Percentiles rank a stretch among this genome's conserved stretches.
Evolutionary conservation across 116 monocot genomes (phyloP).

Genomic region (Papilionanthe hybrid): DNA sequence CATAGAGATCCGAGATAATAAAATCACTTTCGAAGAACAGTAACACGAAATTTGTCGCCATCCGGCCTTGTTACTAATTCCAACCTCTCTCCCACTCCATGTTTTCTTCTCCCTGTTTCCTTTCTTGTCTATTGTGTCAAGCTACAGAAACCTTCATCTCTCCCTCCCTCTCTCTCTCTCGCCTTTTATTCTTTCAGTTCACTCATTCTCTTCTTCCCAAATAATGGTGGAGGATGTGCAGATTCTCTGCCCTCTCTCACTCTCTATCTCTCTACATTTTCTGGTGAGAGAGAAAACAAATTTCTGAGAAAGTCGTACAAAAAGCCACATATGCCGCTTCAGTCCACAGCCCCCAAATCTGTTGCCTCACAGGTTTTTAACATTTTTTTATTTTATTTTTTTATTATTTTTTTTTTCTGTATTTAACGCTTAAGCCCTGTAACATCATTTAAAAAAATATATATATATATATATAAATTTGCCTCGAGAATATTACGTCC

Average conservation of each 20-base stretch:
- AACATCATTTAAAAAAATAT: too few relatives aligned
- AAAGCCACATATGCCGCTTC: background rate
- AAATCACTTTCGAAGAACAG: constrained; percentile 7
- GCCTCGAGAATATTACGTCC: too few relatives aligned
- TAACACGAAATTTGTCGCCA: background rate
- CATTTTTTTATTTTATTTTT: too few relatives aligned
- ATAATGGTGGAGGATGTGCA: background rate
- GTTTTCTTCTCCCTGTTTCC: background rate
- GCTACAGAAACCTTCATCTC: background rate
- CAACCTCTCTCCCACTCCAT: background rate
- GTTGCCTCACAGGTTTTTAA: background rate
- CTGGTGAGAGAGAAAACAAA: background rate
- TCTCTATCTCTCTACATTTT: background rate
- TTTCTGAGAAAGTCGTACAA: background rate
- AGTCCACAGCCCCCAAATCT: background rate
- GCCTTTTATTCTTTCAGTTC: background rate
- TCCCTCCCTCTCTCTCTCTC: background rate
- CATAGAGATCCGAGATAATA: constrained; percentile 7
- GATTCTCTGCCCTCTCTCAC: background rate
- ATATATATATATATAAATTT: too few relatives aligned
- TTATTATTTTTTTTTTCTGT: too few relatives aligned
- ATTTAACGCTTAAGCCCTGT: too few relatives aligned
- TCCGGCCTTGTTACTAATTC: background rate
- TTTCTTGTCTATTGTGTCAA: background rate
- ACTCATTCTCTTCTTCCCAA: background rate